Conservation (phyloP, 306 rosid species). For the Canavalia ensiformis region DNA sequence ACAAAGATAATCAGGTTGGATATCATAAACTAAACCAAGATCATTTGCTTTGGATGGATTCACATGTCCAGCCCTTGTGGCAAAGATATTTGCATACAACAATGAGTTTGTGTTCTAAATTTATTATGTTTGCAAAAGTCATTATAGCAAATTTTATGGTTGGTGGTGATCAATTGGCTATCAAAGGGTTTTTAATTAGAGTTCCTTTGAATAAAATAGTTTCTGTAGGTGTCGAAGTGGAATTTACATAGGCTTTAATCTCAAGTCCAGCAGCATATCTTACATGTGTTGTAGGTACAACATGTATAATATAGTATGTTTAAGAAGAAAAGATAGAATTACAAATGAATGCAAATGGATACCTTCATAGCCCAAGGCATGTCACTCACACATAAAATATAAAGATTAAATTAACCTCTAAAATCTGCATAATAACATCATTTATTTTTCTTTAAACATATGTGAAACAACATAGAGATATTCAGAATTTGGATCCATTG, state of each 20-base stretch:
- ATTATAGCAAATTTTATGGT: slow-evolving; percentile 83
- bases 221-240: slow-evolving; percentile 64
- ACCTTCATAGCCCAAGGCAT: no score
- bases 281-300: slow-evolving; percentile 71
- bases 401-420: no score
- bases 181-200: slow-evolving; percentile 53
- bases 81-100: slow-evolving; percentile 69
- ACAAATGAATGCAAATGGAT: no score
- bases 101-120: slow-evolving; percentile 50
- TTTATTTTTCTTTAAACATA: no score
- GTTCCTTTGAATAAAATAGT: slow-evolving; percentile 75
- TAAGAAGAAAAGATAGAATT: no score
- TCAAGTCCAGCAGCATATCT: slow-evolving; percentile 64
- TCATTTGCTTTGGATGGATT: slow-evolving; percentile 77
- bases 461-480: no score
- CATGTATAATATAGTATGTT: slow-evolving; percentile 42
- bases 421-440: no score
- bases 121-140: slow-evolving; percentile 63
- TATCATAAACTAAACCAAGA: slow-evolving; percentile 76
- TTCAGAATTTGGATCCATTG: no score
- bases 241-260: slow-evolving; percentile 70
- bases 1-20: slow-evolving; percentile 71
- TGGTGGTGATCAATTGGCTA: slow-evolving; percentile 75
- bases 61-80: slow-evolving; percentile 82
- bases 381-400: no score